Conservation (phyloP, 495 filamentous ascomycete species). For the Tuber melanosporum region DNA sequence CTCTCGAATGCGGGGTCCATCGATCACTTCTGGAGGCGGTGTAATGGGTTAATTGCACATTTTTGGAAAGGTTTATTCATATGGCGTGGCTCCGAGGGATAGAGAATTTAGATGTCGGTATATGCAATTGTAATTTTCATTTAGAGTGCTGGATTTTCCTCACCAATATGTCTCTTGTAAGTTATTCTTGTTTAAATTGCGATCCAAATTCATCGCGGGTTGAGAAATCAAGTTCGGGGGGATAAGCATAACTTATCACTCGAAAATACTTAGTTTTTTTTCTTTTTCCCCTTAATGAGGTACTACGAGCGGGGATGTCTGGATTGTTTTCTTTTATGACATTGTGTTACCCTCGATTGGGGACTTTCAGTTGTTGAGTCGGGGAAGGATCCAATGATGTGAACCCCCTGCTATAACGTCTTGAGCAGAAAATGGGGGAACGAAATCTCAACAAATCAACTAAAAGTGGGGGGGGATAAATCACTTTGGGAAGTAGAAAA, state of each 20-base stretch:
- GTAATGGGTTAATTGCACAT: not conserved
- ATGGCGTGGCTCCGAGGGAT: not conserved
- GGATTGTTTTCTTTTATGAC: not conserved
- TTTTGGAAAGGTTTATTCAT: not conserved
- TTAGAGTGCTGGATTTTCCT: not conserved
- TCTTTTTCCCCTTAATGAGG: not conserved
- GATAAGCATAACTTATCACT: not conserved
- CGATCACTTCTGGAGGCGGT: not conserved
- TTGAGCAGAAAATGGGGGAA: not conserved
- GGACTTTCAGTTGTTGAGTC: not conserved
- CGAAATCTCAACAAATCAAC: not conserved
- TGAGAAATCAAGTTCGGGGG: not conserved
- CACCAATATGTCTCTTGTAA: not conserved
- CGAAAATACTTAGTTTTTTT: not conserved
- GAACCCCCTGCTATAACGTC: not conserved
- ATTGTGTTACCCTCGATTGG: not conserved
- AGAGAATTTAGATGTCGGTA: not conserved
- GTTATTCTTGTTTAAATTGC: not conserved
- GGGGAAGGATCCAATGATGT: not conserved
- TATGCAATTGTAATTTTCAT: not conserved
- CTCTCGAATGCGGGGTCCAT: not conserved
- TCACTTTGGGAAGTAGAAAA: not conserved
- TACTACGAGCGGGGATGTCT: not conserved
- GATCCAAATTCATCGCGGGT: not conserved
- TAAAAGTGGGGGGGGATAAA: not conserved